Base-by-base conservation (phyloP, 225 moss, liverwort and hornwort species). In the Bryum argenteum region DNA sequence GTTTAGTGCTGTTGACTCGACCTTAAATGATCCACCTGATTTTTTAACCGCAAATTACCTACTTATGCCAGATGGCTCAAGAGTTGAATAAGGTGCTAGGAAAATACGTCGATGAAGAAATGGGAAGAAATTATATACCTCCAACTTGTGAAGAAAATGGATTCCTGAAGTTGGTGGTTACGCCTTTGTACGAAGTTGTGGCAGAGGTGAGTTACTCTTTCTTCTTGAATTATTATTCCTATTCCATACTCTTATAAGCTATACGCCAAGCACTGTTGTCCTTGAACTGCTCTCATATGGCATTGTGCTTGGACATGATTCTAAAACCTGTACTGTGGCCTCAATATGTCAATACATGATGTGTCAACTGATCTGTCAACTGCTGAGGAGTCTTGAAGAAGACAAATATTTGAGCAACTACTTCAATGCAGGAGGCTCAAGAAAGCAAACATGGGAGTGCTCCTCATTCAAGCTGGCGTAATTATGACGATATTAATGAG, bases 391-490 rank as follows among this genome's bases (percentile, higher is more conserved):
- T 50, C 6, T 15, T 24, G 48, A 69, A 40, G 26, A 41, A 51
- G 54, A 28, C 11, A 20, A 21, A 70, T 44, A 54, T 58, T 70
- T 59, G 23, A 56, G 70, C 60, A 62, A 11, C 16, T 64, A 26
- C 21, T 58, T 42, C 62, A 70, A 51, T 79, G 68, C 84, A 93
- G 93, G 94, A 94, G 79, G 84, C 91, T 74, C 40, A 65, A 50
- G 61, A 73, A 57, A 89, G 90, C 65, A 67, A 62, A 11, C 22
- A 60, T 16, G 94, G 92, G 45, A 80, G 74, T 28, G 73, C 81
- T 83, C 84, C 88, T 20, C 92, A 92, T 86, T 87, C 89, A 22
- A 78, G 81, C 14, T 92, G 92, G 92, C 85, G 92, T 76, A 92
- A 89, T 66, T 92, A 92, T 61, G 92, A 92, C 61, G 92, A 89